These are phyloP conservation scores for Oidiodendron maius DNA, from an alignment of 495 filamentous ascomycete genomes.

Conservation along the genomic window DNA sequence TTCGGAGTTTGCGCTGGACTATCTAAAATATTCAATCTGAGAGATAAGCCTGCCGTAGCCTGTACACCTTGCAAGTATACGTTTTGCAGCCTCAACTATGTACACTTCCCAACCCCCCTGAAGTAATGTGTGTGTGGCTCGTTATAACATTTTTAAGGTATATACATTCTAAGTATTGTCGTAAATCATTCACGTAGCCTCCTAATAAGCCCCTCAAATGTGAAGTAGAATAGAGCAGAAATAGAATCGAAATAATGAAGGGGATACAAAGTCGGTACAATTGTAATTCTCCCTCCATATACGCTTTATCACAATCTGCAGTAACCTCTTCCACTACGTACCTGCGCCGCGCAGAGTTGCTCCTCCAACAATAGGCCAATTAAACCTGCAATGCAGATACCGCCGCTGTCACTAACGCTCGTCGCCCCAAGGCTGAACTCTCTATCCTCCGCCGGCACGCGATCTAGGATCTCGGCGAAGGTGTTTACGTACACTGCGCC, in stretches of 20 bases:
- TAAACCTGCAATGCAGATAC: slow-evolving; percentile 86
- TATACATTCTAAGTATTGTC: too few relatives aligned
- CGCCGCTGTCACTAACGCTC: slow-evolving; percentile 86
- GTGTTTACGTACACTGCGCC: slow-evolving; percentile 93
- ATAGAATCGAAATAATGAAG: background rate
- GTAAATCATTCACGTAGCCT: too few relatives aligned
- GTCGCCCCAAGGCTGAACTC: slow-evolving; percentile 89
- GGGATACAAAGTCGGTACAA: background rate
- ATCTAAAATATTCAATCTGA: too few relatives aligned
- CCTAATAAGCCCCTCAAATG: too few relatives aligned
- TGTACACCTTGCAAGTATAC: too few relatives aligned
- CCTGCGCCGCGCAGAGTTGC: slow-evolving; percentile 76
- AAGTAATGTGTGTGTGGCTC: background rate
- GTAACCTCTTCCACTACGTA: slow-evolving; percentile 68
- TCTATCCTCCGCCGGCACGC: slow-evolving; percentile 65
- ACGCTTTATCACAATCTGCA: slow-evolving; percentile 39
- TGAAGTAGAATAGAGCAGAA: background rate
- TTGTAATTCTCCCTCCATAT: background rate
- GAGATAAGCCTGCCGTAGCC: too few relatives aligned
- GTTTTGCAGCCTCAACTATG: too few relatives aligned
- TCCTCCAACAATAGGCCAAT: slow-evolving; percentile 81
- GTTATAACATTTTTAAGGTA: background rate
- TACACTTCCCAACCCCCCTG: too few relatives aligned
- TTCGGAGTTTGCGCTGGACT: too few relatives aligned
- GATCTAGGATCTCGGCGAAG: slow-evolving; percentile 85